These are phyloP conservation scores for Heimioporus sp. DNA, from an alignment of 768 basidiomycete species.

Conservation along the genomic window DNA sequence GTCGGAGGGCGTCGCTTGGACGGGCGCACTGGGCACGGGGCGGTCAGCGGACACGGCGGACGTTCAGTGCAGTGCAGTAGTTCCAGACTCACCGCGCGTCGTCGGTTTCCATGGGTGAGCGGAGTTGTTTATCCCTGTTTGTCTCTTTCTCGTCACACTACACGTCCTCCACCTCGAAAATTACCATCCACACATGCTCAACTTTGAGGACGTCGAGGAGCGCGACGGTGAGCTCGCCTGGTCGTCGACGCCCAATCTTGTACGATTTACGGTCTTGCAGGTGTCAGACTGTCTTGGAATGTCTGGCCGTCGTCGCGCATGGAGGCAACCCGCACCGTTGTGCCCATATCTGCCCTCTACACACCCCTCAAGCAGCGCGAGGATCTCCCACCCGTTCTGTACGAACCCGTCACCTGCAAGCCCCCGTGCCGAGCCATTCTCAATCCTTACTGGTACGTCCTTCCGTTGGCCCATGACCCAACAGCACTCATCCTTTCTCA, in stretches of 20 bases:
- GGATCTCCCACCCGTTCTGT: conserved; percentile 93
- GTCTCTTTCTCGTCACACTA: conserved; percentile 7
- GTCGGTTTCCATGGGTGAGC: no score
- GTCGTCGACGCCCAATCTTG: background rate
- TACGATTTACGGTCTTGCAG: conserved; percentile 42
- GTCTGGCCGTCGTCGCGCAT: conserved; percentile 98
- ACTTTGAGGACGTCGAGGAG: conserved; percentile 97
- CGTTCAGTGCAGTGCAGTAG: no score
- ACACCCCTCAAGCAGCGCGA: conserved; percentile 92
- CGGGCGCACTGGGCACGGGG: no score
- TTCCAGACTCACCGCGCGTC: no score
- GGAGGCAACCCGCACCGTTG: conserved; percentile 96
- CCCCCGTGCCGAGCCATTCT: conserved; percentile 95
- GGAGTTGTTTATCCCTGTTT: conserved; percentile 19
- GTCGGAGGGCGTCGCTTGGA: conserved; percentile 16
- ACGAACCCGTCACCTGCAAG: conserved; percentile 99
- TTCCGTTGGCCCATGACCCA: background rate
- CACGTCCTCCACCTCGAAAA: conserved; percentile 29
- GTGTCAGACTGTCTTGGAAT: conserved; percentile 96
- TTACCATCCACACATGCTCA: conserved; percentile 51
- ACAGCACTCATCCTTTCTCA: conserved; percentile 32
- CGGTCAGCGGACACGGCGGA: no score
- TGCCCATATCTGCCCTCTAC: conserved; percentile 97
- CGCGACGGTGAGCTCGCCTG: conserved; percentile 68
- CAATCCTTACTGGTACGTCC: conserved; percentile 89